These are phyloP conservation scores for Tetrapisispora namnaoensis DNA, from an alignment of 805 yeast genomes.

Conservation along the genomic window DNA sequence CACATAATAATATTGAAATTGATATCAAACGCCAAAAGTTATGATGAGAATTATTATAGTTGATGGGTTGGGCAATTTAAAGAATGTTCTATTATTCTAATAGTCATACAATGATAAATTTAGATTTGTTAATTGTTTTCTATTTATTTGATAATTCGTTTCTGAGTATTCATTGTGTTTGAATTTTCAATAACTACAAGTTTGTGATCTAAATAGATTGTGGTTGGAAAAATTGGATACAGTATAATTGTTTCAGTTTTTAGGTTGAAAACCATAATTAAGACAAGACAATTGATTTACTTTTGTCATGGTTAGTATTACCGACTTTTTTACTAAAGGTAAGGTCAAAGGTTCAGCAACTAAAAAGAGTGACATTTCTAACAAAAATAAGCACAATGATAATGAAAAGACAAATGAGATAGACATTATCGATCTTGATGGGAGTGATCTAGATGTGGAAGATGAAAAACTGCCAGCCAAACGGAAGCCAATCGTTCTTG, in stretches of 20 bases:
- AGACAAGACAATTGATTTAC: not conserved
- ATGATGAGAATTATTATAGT: not conserved
- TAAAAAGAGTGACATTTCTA: not conserved
- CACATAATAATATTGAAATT: not conserved
- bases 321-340: conserved; percentile 31
- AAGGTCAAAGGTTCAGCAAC: conserved; percentile 5
- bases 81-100: no score
- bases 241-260: no score
- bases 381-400: not conserved
- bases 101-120: no score
- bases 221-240: no score
- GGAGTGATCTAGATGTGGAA: conserved; percentile 5
- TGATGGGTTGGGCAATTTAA: no score
- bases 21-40: no score
- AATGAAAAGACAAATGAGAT: not conserved
- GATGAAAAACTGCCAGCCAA: conserved; percentile 1
- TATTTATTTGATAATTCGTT: no score
- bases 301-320: conserved; percentile 31
- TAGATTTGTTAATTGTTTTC: no score
- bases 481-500: not conserved
- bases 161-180: not conserved
- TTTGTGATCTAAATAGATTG: no score
- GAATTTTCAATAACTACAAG: no score
- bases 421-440: conserved; percentile 10
- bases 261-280: not conserved